Conservation (phyloP, 495 filamentous ascomycete species). For the Podospora tetraspora region DNA sequence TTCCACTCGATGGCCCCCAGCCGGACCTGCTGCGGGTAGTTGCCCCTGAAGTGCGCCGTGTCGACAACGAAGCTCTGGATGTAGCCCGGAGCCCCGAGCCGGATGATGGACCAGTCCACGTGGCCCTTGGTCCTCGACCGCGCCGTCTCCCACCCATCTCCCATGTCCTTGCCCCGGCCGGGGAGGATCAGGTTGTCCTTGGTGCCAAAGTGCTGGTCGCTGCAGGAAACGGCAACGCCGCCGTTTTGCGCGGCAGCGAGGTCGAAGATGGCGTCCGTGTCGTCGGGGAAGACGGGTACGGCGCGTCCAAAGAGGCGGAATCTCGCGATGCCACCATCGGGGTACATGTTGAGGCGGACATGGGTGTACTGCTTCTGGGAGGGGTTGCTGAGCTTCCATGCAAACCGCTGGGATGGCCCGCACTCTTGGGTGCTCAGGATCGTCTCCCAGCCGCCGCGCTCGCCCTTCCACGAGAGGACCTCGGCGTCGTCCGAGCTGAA, state of each 20-base stretch:
- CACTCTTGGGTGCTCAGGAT: slow-evolving; percentile 66
- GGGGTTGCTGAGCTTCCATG: slow-evolving; percentile 62
- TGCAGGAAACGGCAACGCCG: slow-evolving; percentile 67
- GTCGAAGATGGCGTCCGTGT: slow-evolving; percentile 63
- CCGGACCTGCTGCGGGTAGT: slow-evolving; percentile 75
- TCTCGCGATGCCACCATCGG: slow-evolving; percentile 88
- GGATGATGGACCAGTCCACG: slow-evolving; percentile 79
- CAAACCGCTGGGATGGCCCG: slow-evolving; percentile 70
- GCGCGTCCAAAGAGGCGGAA: slow-evolving; percentile 78
- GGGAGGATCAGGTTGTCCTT: slow-evolving; percentile 80
- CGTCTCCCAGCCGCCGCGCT: slow-evolving; percentile 59
- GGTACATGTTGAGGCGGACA: slow-evolving; percentile 82
- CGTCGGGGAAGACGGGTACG: slow-evolving; percentile 62
- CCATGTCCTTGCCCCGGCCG: slow-evolving; percentile 84
- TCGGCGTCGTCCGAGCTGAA: slow-evolving; percentile 56
- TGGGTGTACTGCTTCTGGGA: slow-evolving; percentile 71
- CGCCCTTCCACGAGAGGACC: slow-evolving; percentile 54
- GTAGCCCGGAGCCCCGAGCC: slow-evolving; percentile 64
- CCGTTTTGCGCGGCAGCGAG: slow-evolving; percentile 79
- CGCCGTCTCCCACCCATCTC: slow-evolving; percentile 91
- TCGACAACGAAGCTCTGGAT: slow-evolving; percentile 74
- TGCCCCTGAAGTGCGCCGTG: slow-evolving; percentile 85
- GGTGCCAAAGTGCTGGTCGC: slow-evolving; percentile 81
- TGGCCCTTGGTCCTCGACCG: slow-evolving; percentile 71
- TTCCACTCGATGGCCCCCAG: slow-evolving; percentile 59